Base-by-base conservation (phyloP, 768 basidiomycete genomes). In the Lactarius hatsudake region DNA sequence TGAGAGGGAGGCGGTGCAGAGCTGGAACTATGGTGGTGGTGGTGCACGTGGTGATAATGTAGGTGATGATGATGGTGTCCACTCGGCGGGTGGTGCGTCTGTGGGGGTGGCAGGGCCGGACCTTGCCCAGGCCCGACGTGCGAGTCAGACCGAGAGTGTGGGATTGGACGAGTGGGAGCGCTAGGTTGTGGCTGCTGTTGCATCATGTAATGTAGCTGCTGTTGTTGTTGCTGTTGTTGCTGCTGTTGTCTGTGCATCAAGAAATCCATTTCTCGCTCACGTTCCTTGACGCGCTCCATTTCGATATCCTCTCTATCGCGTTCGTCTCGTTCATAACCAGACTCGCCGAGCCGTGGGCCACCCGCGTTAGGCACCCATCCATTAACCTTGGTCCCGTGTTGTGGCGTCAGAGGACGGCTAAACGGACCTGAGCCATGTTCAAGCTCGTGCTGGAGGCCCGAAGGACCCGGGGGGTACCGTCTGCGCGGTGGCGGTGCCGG, bases 1-100 rank as follows among this genome's bases (percentile, higher is more conserved):
- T 62, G 61, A n/a, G 55, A 40, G 57, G 70, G 59, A 30, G 68
- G 59, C 6, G 64, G 68, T 38, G 58, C 63, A 43, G 64, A 66
- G 48, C 28, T 64, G 6, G 68, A 65, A 15, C 69, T 74, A 63
- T 75, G 78, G 60, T 76, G 74, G 38, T 78, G 76, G 63, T 77
- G 77, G 59, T 76, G 75, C 36, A 75, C 72, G 55, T 76, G 74
- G 59, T 78, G 78, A 62, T 74, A 73, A 56, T 76, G 77, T 53
- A 75, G 75, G 54, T 75, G 75, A 59, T 77, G 76, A 53, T 76
- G 73, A 15, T 73, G 73, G 15, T 69, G 68, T 1, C 61, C 70
- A 10, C 64, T 23, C 34, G 60, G 32, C 45, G 67, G 42, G 15
- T 71, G 60, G 58, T 72, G 72, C 10, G 65, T 56, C 53, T 66